Percentiles rank a stretch among this genome's conserved stretches.
These are phyloP conservation scores for Myriosclerotinia duriaeana DNA, from an alignment of 2,329 filamentous ascomycete genomes.

Conservation along the genomic window DNA sequence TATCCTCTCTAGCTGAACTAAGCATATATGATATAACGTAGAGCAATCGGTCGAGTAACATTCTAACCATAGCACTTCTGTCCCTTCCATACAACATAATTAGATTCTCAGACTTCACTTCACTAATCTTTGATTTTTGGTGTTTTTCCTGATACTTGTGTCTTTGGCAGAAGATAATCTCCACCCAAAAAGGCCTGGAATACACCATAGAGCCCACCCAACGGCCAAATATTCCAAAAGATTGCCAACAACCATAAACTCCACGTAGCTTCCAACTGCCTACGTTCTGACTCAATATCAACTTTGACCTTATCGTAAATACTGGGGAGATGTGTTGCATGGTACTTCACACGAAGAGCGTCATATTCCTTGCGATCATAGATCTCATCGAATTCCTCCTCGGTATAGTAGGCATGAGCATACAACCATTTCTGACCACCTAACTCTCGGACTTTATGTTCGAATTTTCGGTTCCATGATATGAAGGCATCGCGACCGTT, in stretches of 20 bases:
- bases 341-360: slow-evolving; percentile 59
- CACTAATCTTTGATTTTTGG: neutral
- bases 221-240: slow-evolving; percentile 40
- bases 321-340: slow-evolving; percentile 61
- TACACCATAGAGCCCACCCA: slow-evolving; percentile 39
- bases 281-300: slow-evolving; percentile 44
- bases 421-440: slow-evolving; percentile 85
- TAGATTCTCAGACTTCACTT: neutral
- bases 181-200: slow-evolving; percentile 33
- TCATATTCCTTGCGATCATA: slow-evolving; percentile 63
- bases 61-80: too few species aligned
- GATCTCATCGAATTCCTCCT: slow-evolving; percentile 65
- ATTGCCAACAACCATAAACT: slow-evolving; percentile 23
- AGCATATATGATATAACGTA: too few species aligned
- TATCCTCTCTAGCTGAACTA: too few species aligned
- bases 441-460: slow-evolving; percentile 65
- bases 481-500: slow-evolving; percentile 56
- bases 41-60: too few species aligned
- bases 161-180: slow-evolving; percentile 36
- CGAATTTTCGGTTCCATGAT: slow-evolving; percentile 66
- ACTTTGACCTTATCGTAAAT: slow-evolving; percentile 71
- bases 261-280: slow-evolving; percentile 10
- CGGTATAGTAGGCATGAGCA: slow-evolving; percentile 77
- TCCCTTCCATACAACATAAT: too few species aligned
- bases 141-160: neutral